Evolutionary conservation across 2,329 filamentous ascomycete genomes (phyloP), one percentile per base, ranked within the genome.

Genomic region (Juglanconis oblonga): DNA sequence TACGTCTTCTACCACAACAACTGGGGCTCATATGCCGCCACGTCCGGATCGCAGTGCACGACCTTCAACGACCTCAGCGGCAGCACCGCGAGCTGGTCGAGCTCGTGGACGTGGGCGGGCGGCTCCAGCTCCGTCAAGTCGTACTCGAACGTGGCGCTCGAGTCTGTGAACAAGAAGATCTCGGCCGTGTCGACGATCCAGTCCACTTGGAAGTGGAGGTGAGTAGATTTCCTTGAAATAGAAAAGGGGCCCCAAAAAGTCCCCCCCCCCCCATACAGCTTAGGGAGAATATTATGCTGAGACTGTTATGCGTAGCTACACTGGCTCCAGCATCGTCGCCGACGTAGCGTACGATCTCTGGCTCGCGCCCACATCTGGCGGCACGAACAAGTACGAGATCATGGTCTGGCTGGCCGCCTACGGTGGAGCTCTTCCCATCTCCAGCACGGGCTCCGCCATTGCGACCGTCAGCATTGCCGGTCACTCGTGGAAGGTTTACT

Each of bases 291-390:
- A 9, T 42, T 47, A 17, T 47, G 17, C 44, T 47, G 17, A 47
- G 13, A 24, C 10, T 9, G 17, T n/a, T 3, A 17, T 29, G n/a
- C 14, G 3, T 79, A 71, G 67, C 50, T 73, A 75, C 62, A 65
- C 66, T 14, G 72, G 73, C 38, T 67, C 45, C 29, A 65, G 67
- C 47, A 60, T 75, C 54, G 74, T 85, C 32, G 79, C 82, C 44
- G 77, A 87, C 67, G 85, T 88, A 2, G 74, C 84, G 11, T 87
- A 87, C 68, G 84, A 87, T 69, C 71, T 87, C 45, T 87, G 87
- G 76, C 84, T 84, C 38, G 74, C 76, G 13, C 73, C 74, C 14
- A 76, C 79, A 10, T 75, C 76, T 10, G 73, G 78, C 1, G 71
- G 70, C 51, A 68, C 60, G 5, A 67, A 79, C 32, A 74, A 83